Conservation (phyloP, 345 rosid genomes). For the Viola odorata region DNA sequence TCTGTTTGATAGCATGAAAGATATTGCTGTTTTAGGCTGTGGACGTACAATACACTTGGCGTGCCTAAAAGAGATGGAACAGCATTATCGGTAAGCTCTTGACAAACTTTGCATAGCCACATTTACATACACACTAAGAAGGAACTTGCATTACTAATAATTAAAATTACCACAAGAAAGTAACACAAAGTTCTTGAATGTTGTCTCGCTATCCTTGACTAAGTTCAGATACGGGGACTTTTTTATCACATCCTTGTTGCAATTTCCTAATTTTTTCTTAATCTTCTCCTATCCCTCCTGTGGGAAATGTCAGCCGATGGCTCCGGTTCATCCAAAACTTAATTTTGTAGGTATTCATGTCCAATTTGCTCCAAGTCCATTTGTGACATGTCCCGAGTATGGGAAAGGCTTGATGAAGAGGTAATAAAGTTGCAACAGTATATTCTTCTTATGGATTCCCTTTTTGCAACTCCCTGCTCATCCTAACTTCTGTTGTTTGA, state of each 20-base stretch:
- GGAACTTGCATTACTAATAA: no score
- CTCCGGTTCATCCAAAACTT: neutral
- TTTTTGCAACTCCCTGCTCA: neutral
- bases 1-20: conserved; percentile 55
- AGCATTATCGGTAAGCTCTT: conserved; percentile 45
- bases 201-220: no score
- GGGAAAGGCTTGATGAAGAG: conserved; percentile 47
- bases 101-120: no score
- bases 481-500: neutral
- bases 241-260: no score
- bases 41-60: conserved; percentile 80
- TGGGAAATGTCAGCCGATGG: neutral
- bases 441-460: neutral
- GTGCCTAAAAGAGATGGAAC: conserved; percentile 62
- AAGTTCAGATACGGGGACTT: no score
- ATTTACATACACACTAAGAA: no score
- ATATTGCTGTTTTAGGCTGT: conserved; percentile 53
- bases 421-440: conserved; percentile 11
- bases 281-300: neutral
- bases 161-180: no score
- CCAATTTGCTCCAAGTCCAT: conserved; percentile 56
- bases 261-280: no score
- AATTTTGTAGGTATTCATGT: conserved; percentile 46
- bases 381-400: conserved; percentile 44
- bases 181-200: no score